Evolutionary conservation across 148 eudicot species (phyloP).

Genomic region (Heliamphora exappendiculata): DNA sequence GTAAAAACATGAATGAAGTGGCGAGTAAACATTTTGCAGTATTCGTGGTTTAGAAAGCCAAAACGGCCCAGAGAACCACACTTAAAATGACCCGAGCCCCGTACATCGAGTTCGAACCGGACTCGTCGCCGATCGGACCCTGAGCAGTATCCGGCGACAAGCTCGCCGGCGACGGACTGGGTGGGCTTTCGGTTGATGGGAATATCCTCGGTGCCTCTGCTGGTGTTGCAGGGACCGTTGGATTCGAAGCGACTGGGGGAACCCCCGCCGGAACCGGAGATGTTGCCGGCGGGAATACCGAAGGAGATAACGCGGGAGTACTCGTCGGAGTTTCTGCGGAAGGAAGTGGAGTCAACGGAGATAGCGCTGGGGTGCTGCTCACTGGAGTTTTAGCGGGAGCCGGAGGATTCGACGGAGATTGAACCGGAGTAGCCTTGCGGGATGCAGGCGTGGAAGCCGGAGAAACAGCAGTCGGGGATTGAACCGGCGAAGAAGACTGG

Average conservation of each 20-base stretch:
- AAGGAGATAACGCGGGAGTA: conserved; percentile 1
- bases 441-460: neutral
- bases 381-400: neutral
- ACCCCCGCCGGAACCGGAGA: conserved; percentile 14
- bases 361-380: neutral
- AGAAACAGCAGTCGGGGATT: neutral
- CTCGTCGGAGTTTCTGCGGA: conserved; percentile 3
- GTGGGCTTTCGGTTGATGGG: conserved; percentile 22
- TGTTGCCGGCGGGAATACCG: conserved; percentile 4
- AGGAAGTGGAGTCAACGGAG: conserved; percentile 3
- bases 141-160: conserved; percentile 22
- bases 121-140: conserved; percentile 21
- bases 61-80: conserved; percentile 25
- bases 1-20: too few species aligned
- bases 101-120: conserved; percentile 14
- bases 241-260: conserved; percentile 15
- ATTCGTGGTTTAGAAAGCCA: conserved; percentile 12
- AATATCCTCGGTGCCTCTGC: conserved; percentile 18
- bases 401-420: conserved; percentile 6
- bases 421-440: conserved; percentile 2
- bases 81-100: conserved; percentile 16
- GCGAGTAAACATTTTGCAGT: too few species aligned
- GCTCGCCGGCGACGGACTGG: conserved; percentile 13
- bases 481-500: conserved; percentile 15
- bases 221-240: conserved; percentile 17